Evolutionary conservation across 352 stramenopile species (phyloP), one percentile per base, ranked within the genome.

Genomic region (Phytophthora meadii): DNA sequence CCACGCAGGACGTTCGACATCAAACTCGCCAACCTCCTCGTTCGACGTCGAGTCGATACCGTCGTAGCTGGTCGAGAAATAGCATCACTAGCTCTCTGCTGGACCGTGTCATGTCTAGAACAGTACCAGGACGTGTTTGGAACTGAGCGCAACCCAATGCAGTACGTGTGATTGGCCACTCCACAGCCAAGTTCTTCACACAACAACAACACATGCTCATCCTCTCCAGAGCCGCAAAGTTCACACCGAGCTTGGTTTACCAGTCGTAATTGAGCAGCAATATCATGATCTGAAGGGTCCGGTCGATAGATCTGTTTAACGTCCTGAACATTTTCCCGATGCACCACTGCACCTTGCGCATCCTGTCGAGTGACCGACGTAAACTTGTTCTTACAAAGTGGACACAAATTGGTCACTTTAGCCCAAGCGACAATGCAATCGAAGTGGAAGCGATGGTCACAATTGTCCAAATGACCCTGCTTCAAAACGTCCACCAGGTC

Each of bases 401-500:
- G 87, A 70, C 87, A 95, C 15, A 93, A 57, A 53, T 95, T 95
- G 15, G 87, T 94, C 19, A 94, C 82, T 51, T 90, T 88, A 34
- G 87, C 70, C 87, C 87, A 95, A 27, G 84, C 70, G 24, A 92
- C 50, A 53, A 95, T 94, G 64, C 87, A 95, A 41, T 94, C 74
- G 37, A 86, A 94, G 69, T 95, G 87, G 74, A 95, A 95, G n/a
- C 76, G 78, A 56, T 95, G 87, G 34, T 88, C 82, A 60, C 87
- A 95, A 4, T 32, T 69, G 0, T 81, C 59, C 3, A 95, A 61
- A 39, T 82, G 79, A 2, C 84, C 87, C 50, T 90, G 85, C 28
- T 63, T 71, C 5, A 79, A 27, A 50, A 76, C 53, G 32, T 77
- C 64, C 44, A 95, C 84, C 10, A 80, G 36, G 47, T 95, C 87